Percentiles rank a stretch among this genome's conserved stretches.
Conservation (phyloP, 371 early-diverging fungal genomes). For the Mucor sp. region DNA sequence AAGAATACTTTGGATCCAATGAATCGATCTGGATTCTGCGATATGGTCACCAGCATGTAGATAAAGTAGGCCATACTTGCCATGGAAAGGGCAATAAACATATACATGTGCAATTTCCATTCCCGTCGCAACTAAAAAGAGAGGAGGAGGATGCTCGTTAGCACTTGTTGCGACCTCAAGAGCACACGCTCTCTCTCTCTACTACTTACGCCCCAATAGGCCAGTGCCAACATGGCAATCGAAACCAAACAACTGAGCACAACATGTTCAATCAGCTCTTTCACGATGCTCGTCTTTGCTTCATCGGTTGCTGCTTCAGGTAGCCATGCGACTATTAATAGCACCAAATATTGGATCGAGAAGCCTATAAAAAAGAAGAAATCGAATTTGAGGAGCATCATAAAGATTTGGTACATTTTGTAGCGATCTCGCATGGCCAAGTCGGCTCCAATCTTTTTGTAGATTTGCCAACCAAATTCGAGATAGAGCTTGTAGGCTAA, state of each 20-base stretch:
- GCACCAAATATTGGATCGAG: constrained; percentile 82
- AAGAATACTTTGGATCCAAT: constrained; percentile 62
- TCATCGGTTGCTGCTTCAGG: constrained; percentile 42
- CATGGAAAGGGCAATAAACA: constrained; percentile 61
- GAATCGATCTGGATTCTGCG: constrained; percentile 56
- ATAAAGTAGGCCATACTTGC: constrained; percentile 71
- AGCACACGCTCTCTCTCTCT: not conserved
- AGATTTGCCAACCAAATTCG: constrained; percentile 82
- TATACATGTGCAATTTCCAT: constrained; percentile 55
- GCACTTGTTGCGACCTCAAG: no score
- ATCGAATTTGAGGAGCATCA: constrained; percentile 87
- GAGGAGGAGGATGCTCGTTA: not conserved
- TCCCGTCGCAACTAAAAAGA: constrained; percentile 49
- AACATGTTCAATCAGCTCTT: constrained; percentile 60
- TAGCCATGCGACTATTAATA: constrained; percentile 66
- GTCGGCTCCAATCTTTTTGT: constrained; percentile 94
- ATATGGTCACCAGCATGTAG: constrained; percentile 73
- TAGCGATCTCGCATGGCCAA: constrained; percentile 82
- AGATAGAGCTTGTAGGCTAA: constrained; percentile 52
- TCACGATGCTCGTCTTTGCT: constrained; percentile 53
- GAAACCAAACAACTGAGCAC: constrained; percentile 76
- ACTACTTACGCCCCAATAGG: constrained; percentile 74
- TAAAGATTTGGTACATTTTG: constrained; percentile 83
- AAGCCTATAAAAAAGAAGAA: constrained; percentile 88
- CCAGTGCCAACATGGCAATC: constrained; percentile 67